phyloP scores from a whole-genome alignment of 805 yeast genomes.

The Kockiozyma suomiensis region DNA sequence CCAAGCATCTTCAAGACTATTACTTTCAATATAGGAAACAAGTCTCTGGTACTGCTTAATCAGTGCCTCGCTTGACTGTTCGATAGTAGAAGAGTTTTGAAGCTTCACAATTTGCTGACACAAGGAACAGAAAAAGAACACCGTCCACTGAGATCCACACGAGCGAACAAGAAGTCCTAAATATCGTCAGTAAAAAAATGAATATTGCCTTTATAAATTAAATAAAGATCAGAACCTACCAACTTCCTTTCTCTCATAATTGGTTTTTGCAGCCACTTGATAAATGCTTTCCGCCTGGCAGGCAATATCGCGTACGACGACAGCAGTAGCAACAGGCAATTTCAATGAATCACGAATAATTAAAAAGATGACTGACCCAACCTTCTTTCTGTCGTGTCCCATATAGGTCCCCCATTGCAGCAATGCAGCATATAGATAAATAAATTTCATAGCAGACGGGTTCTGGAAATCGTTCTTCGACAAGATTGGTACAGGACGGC shows the following conservation, averaged over 20 bases:
- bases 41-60: slow-evolving; percentile 31
- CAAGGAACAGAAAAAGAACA: slow-evolving; percentile 45
- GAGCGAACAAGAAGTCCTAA: slow-evolving; percentile 58
- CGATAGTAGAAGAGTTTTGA: background rate
- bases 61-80: background rate
- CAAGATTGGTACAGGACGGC: slow-evolving; percentile 8
- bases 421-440: slow-evolving; percentile 56
- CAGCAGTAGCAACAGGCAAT: slow-evolving; percentile 48
- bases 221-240: slow-evolving; percentile 37
- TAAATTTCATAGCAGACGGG: slow-evolving; percentile 37
- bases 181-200: too few species aligned
- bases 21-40: slow-evolving; percentile 39
- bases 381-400: background rate
- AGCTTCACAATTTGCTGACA: slow-evolving; percentile 24
- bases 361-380: slow-evolving; percentile 49
- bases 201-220: too few species aligned
- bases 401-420: slow-evolving; percentile 50
- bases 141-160: slow-evolving; percentile 57
- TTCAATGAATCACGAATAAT: slow-evolving; percentile 72
- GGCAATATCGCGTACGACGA: slow-evolving; percentile 52
- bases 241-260: slow-evolving; percentile 10
- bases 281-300: slow-evolving; percentile 40
- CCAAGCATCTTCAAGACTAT: slow-evolving; percentile 50
- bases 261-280: background rate
- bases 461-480: slow-evolving; percentile 15